Evolutionary conservation across 2,329 filamentous ascomycete species (phyloP).

Genomic region (Magnaporthales sp.): DNA sequence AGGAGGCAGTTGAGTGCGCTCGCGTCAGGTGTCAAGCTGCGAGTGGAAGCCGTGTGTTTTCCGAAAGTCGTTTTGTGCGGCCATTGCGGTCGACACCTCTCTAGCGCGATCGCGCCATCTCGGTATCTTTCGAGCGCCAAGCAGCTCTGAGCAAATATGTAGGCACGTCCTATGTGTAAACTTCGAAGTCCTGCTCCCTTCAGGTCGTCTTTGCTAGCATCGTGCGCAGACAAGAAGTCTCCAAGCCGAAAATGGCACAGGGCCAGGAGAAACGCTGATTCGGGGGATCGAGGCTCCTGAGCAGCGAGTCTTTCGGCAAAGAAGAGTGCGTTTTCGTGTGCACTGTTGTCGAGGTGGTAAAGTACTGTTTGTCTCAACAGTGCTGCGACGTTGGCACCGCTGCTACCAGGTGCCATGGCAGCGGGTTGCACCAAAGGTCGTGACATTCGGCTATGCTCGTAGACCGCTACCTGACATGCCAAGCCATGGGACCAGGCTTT

Average conservation of each 20-base stretch:
- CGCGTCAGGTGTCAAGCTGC: constrained; percentile 72
- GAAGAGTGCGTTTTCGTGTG: constrained; percentile 85
- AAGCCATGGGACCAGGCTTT: constrained; percentile 10
- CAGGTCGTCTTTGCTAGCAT: constrained; percentile 66
- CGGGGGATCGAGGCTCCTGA: constrained; percentile 71
- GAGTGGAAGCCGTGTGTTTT: constrained; percentile 68
- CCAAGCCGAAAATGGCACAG: constrained; percentile 78
- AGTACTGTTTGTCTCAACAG: constrained; percentile 52
- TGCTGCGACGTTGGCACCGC: constrained; percentile 34
- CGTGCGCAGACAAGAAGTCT: constrained; percentile 77
- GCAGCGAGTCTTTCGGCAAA: constrained; percentile 80
- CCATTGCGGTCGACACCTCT: constrained; percentile 75
- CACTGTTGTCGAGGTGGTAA: constrained; percentile 80
- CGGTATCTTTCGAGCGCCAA: constrained; percentile 68
- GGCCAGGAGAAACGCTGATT: constrained; percentile 75
- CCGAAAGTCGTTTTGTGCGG: constrained; percentile 66
- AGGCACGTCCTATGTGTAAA: constrained; percentile 76
- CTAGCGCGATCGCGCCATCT: constrained; percentile 75
- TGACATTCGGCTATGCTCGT: constrained; percentile 9
- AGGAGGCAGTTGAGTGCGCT: constrained; percentile 76
- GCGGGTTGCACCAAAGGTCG: constrained; percentile 7
- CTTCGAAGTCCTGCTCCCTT: constrained; percentile 63
- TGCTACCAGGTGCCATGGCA: constrained; percentile 42
- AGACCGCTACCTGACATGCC: constrained; percentile 6
- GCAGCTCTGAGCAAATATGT: constrained; percentile 86